A percentile compares a stretch with the other conserved stretches of the same genome.
Conservation (phyloP, 768 basidiomycete genomes). For the Phaeolepiota aurea region DNA sequence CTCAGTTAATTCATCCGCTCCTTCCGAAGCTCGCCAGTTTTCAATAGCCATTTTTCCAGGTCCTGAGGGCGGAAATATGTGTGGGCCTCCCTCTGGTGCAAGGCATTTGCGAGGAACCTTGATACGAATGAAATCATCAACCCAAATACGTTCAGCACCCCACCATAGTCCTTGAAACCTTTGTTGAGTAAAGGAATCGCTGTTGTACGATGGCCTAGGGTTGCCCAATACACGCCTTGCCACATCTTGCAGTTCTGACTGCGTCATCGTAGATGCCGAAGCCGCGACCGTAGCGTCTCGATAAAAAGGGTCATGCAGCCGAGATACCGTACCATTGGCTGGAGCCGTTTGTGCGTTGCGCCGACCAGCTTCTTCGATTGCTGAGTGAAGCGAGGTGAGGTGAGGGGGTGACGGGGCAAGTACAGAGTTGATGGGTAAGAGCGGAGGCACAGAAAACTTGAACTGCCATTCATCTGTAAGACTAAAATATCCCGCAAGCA, state of each 20-base stretch:
- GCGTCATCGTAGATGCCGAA: conserved; percentile 11
- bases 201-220: conserved; percentile 7
- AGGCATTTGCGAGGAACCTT: conserved; percentile 60
- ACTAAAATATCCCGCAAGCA: conserved; percentile 57
- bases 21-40: conserved; percentile 12
- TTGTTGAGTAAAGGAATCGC: conserved; percentile 28
- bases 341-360: conserved; percentile 23
- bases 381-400: conserved; percentile 28
- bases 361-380: conserved; percentile 37
- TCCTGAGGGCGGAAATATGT: conserved; percentile 56
- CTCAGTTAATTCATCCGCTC: conserved; percentile 17
- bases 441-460: conserved; percentile 32
- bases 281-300: conserved; percentile 10
- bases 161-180: conserved; percentile 82
- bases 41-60: conserved; percentile 30
- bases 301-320: conserved; percentile 8
- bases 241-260: conserved; percentile 15
- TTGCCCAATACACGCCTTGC: conserved; percentile 12
- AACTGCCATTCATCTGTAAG: conserved; percentile 70
- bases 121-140: conserved; percentile 75
- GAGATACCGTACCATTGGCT: background rate
- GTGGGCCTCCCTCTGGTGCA: conserved; percentile 54
- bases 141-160: conserved; percentile 86
- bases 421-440: conserved; percentile 8
- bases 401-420: conserved; percentile 9